These are phyloP conservation scores for Diutina ranongensis DNA, from an alignment of 1,139 yeast genomes.

Conservation along the genomic window DNA sequence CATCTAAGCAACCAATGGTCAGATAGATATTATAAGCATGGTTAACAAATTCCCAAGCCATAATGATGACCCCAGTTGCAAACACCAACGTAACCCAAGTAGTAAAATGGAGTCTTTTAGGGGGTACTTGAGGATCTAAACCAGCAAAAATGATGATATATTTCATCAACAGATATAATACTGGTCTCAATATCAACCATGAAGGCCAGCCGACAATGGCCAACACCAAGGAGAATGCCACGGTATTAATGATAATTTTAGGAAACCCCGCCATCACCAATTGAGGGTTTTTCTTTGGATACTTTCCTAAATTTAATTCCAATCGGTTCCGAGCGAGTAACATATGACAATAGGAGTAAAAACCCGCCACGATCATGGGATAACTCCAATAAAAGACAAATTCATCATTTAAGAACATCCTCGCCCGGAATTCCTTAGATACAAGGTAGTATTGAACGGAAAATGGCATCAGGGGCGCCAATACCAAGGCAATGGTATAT, in stretches of 20 bases:
- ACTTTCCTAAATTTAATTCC: constrained; percentile 32
- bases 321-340: constrained; percentile 52
- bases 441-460: constrained; percentile 21
- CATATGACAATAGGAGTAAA: constrained; percentile 44
- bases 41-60: constrained; percentile 54
- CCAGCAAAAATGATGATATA: constrained; percentile 19
- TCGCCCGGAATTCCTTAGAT: constrained; percentile 37
- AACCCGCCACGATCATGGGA: constrained; percentile 26
- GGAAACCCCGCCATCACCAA: constrained; percentile 13
- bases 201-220: constrained; percentile 30
- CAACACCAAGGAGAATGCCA: constrained; percentile 21
- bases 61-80: constrained; percentile 26
- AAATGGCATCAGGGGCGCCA: constrained; percentile 19
- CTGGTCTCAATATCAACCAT: constrained; percentile 32
- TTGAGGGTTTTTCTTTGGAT: constrained; percentile 7
- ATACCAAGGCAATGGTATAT: constrained; percentile 20
- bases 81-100: constrained; percentile 25
- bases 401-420: constrained; percentile 50
- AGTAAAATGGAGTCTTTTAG: constrained; percentile 25
- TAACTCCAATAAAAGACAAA: constrained; percentile 43
- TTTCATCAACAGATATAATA: constrained; percentile 30
- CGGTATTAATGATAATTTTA: constrained; percentile 24
- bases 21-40: constrained; percentile 61
- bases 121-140: constrained; percentile 23
- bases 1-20: constrained; percentile 72